Conservation (phyloP, 2,329 filamentous ascomycete genomes). For the Hypomyces perniciosus region DNA sequence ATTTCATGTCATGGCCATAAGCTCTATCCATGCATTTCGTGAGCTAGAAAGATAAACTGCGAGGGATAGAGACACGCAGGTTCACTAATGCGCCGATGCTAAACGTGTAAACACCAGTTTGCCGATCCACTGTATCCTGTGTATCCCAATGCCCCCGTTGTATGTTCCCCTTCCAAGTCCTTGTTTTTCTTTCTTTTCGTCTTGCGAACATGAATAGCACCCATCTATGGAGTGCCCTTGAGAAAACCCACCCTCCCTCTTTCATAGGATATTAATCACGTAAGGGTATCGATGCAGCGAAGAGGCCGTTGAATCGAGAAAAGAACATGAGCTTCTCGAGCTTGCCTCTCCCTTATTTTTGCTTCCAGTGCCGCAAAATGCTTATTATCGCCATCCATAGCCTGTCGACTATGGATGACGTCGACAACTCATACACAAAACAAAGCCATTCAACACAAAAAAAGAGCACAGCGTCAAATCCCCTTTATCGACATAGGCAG, state of each 20-base stretch:
- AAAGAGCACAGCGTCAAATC: conserved; percentile 8
- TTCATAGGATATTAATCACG: neutral
- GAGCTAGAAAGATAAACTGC: conserved; percentile 13
- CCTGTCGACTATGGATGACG: conserved; percentile 1
- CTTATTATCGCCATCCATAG: conserved; percentile 9
- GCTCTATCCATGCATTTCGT: conserved; percentile 22
- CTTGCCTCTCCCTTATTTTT: neutral
- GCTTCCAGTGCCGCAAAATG: neutral
- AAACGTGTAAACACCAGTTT: conserved; percentile 13
- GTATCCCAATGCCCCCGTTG: conserved; percentile 6
- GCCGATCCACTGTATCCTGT: conserved; percentile 15
- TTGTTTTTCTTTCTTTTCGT: neutral
- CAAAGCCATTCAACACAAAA: conserved; percentile 11
- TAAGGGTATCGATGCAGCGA: neutral
- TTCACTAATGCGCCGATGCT: conserved; percentile 17
- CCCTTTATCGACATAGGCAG: conserved; percentile 1
- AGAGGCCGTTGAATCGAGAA: neutral
- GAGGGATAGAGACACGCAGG: neutral
- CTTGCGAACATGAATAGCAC: no score
- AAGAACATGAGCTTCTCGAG: neutral
- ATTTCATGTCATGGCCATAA: conserved; percentile 16
- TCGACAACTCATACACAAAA: conserved; percentile 8
- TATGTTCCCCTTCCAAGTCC: neutral
- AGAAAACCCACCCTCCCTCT: neutral
- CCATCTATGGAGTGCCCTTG: no score